Conservation (phyloP, 352 stramenopile species). For the Pythium grandisporangium region DNA sequence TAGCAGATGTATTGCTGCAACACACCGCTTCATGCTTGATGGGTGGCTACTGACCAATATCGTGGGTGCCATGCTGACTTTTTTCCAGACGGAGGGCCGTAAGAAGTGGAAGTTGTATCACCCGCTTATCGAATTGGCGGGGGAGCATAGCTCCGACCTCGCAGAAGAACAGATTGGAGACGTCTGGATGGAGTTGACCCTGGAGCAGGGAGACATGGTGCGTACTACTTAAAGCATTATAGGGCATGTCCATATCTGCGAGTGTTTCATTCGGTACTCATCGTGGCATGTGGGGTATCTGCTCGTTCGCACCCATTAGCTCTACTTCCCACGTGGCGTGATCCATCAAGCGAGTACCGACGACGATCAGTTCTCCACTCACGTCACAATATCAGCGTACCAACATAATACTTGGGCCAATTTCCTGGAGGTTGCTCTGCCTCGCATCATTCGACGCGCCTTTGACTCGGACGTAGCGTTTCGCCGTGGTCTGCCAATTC, state of each 20-base stretch:
- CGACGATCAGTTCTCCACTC: constrained; percentile 70
- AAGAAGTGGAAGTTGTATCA: constrained; percentile 87
- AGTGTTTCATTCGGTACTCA: background rate
- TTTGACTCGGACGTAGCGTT: constrained; percentile 75
- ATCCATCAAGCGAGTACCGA: constrained; percentile 76
- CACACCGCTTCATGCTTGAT: too few relatives aligned
- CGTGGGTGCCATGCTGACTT: background rate
- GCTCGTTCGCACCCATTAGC: too few relatives aligned
- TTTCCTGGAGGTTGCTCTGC: constrained; percentile 75
- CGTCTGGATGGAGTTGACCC: constrained; percentile 72
- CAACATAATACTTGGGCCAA: constrained; percentile 86
- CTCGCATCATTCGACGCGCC: constrained; percentile 61
- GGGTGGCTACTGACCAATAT: background rate
- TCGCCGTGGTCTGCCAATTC: constrained; percentile 57
- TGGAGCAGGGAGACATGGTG: constrained; percentile 75
- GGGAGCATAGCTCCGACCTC: constrained; percentile 75
- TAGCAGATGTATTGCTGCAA: too few relatives aligned
- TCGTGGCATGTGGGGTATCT: background rate
- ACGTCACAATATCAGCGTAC: constrained; percentile 85
- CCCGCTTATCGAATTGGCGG: constrained; percentile 56
- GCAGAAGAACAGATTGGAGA: constrained; percentile 51
- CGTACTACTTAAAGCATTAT: constrained; percentile 1
- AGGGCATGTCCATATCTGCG: background rate
- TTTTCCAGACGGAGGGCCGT: constrained; percentile 56
- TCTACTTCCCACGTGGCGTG: constrained; percentile 80